A percentile compares a stretch with the other conserved stretches of the same genome.
phyloP scores from a whole-genome alignment of 1,284 basidiomycete genomes.

The Coniophora puteana region DNA sequence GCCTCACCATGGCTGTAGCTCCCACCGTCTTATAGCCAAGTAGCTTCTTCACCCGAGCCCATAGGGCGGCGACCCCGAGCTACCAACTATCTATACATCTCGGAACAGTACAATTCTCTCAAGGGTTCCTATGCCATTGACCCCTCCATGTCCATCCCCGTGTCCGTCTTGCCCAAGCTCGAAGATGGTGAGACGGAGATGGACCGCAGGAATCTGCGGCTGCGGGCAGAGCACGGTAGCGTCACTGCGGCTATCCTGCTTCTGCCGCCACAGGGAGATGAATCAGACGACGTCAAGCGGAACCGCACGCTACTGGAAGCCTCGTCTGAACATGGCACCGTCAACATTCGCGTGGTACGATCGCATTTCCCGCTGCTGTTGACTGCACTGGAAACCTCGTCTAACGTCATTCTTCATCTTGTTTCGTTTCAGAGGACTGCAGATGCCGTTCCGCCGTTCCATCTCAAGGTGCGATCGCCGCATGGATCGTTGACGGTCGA shows the following conservation, averaged over 20 bases:
- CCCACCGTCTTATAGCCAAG: too few relatives aligned
- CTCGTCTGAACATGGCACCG: slow-evolving; percentile 9
- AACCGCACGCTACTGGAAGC: slow-evolving; percentile 9
- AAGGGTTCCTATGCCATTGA: slow-evolving; percentile 27
- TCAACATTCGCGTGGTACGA: slow-evolving; percentile 5
- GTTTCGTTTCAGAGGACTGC: slow-evolving; percentile 6
- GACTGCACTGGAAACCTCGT: slow-evolving; percentile 21
- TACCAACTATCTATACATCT: slow-evolving; percentile 10
- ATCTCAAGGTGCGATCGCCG: slow-evolving; percentile 6
- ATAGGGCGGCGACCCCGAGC: too few relatives aligned
- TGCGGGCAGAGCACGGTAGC: slow-evolving; percentile 37
- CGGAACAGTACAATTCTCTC: slow-evolving; percentile 15
- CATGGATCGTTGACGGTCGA: slow-evolving; percentile 28
- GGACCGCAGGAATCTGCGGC: slow-evolving; percentile 27
- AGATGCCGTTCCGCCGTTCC: slow-evolving; percentile 7
- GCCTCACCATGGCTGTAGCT: too few relatives aligned
- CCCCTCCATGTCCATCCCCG: slow-evolving; percentile 27
- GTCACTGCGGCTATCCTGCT: slow-evolving; percentile 34
- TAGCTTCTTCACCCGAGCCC: too few relatives aligned
- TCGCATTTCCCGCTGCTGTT: too few relatives aligned
- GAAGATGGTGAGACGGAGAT: slow-evolving; percentile 10
- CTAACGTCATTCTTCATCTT: background rate
- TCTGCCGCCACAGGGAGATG: slow-evolving; percentile 7
- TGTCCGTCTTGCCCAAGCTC: slow-evolving; percentile 22
- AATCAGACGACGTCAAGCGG: background rate